Evolutionary conservation across 164 flowering plant species (phyloP).

Genomic region (Tetrastigma voinierianum): DNA sequence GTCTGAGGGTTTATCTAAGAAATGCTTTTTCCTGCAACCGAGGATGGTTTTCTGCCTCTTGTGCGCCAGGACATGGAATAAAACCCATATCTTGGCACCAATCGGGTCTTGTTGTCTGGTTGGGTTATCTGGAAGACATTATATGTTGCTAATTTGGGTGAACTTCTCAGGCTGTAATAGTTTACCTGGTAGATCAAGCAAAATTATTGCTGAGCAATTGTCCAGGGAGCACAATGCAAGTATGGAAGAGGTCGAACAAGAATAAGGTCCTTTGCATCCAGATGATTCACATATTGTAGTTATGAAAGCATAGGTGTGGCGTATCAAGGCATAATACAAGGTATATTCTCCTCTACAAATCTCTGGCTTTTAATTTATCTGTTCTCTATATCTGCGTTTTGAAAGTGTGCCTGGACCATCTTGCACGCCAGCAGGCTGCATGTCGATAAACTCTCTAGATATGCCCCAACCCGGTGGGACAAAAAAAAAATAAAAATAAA

Average conservation of each 20-base stretch:
- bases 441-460: background rate
- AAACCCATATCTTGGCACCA: slow-evolving; percentile 61
- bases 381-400: background rate
- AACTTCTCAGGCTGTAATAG: slow-evolving; percentile 80
- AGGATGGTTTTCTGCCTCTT: slow-evolving; percentile 65
- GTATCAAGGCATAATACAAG: slow-evolving; percentile 88
- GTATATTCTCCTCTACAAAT: slow-evolving; percentile 24
- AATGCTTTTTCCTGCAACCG: slow-evolving; percentile 70
- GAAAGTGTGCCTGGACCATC: no score
- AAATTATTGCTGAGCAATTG: slow-evolving; percentile 61
- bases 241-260: slow-evolving; percentile 66
- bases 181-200: slow-evolving; percentile 44
- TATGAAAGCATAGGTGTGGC: slow-evolving; percentile 68
- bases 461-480: background rate
- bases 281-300: slow-evolving; percentile 71
- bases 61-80: slow-evolving; percentile 43
- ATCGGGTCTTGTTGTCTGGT: slow-evolving; percentile 81
- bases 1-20: slow-evolving; percentile 55
- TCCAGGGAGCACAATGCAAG: slow-evolving; percentile 75
- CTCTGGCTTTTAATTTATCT: background rate
- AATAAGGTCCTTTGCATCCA: slow-evolving; percentile 60
- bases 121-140: slow-evolving; percentile 71
- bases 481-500: no score
- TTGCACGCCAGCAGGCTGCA: background rate
- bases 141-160: slow-evolving; percentile 71